Evolutionary conservation across 129 eudicot genomes (phyloP).

Genomic region (Lactuca sativa): DNA sequence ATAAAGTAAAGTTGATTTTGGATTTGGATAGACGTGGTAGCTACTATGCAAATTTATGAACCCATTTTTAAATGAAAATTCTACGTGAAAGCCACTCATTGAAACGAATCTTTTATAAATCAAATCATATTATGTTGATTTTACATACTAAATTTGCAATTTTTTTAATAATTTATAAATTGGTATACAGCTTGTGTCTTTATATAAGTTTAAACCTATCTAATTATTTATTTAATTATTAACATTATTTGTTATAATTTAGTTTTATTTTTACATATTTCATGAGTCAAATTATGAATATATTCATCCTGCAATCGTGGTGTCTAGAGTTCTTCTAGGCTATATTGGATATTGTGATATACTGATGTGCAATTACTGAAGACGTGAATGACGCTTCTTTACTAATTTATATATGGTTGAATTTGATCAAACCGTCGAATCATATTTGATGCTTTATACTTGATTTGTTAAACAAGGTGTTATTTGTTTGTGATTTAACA

Average conservation of each 20-base stretch:
- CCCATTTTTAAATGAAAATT: not conserved
- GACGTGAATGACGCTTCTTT: slow-evolving; percentile 4
- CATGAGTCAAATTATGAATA: not conserved
- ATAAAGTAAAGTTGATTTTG: not conserved
- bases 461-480: not conserved
- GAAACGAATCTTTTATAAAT: not conserved
- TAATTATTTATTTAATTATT: too few relatives aligned
- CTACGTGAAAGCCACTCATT: slow-evolving; percentile 35
- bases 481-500: not conserved
- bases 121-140: not conserved
- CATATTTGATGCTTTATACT: not conserved
- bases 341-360: not conserved
- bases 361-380: not conserved
- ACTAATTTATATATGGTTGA: not conserved
- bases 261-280: not conserved
- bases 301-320: not conserved
- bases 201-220: not conserved
- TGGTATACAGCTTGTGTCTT: not conserved
- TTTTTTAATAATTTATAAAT: too few relatives aligned
- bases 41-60: slow-evolving; percentile 30
- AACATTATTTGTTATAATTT: not conserved
- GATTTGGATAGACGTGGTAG: slow-evolving; percentile 44
- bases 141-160: not conserved
- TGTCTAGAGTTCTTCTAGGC: not conserved
- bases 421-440: not conserved